Base-by-base conservation (phyloP, 306 rosid species). In the Mimosa bimucronata region DNA sequence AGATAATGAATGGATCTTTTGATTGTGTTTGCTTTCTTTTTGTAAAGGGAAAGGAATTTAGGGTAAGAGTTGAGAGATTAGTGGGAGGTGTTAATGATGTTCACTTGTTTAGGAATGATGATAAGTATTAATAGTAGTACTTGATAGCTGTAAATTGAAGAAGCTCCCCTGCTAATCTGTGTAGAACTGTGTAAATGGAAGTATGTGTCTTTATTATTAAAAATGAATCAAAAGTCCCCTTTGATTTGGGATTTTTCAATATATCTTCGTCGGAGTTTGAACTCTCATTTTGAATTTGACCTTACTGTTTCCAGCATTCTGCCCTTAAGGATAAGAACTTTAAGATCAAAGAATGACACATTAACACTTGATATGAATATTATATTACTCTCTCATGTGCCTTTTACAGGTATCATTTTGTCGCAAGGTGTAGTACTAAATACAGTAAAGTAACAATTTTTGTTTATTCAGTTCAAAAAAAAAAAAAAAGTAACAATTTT, bases 131-230 rank as follows among this genome's bases (percentile, higher is more conserved):
- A 6, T 34, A 44, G 50, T 83, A 73, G 86, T 23, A 79, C 80
- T 50, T 50, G 14, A 5, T 6, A 18, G 23, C 9, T 52, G 84
- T 13, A 81, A 78, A 82, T 74, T 67, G 70, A 64, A 40, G 77
- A 76, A 84, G 71, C 23, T 82, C 78, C 61, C 80, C 55, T 66
- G 85, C 41, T 84, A 26, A 60, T 26, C 66, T 1, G 66, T 26
- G 66, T 12, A 26, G 31, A 60, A 60, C 34, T 19, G 60, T 85
- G 87, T 84, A 84, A 53, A 89, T 88, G 67, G 81, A 87, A 86
- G 71, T 81, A 86, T 78, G 94, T 71, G 80, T 21, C 79, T 79
- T 48, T 48, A 48, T 88, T 74, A 83, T 88, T 87, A 85, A 84
- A 86, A 75, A 80, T 52, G 81, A 84, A 82, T 88, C 86, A n/a